These are phyloP conservation scores for Barnettozyma sucrosica DNA, from an alignment of 805 yeast genomes.

Conservation along the genomic window DNA sequence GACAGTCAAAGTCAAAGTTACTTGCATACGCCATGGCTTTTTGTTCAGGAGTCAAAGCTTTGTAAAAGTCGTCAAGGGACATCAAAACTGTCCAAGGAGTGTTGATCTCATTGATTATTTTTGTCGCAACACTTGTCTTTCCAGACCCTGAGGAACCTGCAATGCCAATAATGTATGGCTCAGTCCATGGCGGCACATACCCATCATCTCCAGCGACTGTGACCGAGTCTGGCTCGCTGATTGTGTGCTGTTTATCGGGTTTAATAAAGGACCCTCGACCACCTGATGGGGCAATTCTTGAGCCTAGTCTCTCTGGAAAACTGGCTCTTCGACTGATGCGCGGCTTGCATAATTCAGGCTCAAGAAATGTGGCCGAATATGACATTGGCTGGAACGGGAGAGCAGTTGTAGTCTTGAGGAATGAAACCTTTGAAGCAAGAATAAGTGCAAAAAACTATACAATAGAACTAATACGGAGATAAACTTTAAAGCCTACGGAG, in stretches of 20 bases:
- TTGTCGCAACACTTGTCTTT: conserved; percentile 85
- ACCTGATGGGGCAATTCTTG: conserved; percentile 14
- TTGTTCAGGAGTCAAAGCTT: conserved; percentile 60
- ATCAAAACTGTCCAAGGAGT: conserved; percentile 93
- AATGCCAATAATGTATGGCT: conserved; percentile 81
- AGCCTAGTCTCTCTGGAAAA: conserved; percentile 8
- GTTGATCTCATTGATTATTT: conserved; percentile 67
- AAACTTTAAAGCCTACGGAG: not conserved
- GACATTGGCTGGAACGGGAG: not conserved
- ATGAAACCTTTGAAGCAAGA: too few relatives aligned
- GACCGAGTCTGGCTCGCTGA: not conserved
- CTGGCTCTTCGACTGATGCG: not conserved
- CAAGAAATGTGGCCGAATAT: not conserved
- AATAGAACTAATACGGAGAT: not conserved
- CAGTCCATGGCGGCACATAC: conserved; percentile 83
- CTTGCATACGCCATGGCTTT: conserved; percentile 57
- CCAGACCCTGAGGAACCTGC: conserved; percentile 91
- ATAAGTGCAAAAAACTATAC: too few relatives aligned
- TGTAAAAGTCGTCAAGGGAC: conserved; percentile 88
- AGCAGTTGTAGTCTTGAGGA: not conserved
- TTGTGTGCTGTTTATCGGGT: not conserved
- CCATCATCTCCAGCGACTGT: conserved; percentile 2
- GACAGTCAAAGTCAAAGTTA: conserved; percentile 82
- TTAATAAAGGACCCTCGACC: conserved; percentile 13
- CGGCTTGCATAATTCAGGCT: not conserved